Conservation (phyloP, 768 basidiomycete genomes). For the Austroboletus festivus region DNA sequence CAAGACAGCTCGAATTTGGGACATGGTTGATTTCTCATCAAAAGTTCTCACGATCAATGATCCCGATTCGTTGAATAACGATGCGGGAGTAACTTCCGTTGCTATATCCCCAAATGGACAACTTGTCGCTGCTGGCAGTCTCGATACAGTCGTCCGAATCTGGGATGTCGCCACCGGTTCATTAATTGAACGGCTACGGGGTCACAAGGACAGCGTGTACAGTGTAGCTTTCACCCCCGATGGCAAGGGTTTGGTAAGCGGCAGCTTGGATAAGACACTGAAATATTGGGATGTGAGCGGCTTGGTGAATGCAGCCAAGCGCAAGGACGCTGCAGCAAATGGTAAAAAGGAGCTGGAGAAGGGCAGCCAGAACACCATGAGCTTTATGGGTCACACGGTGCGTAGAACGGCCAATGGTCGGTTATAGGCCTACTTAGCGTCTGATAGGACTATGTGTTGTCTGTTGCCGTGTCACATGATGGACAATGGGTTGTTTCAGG, state of each 20-base stretch:
- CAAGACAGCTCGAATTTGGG: conserved; percentile 72
- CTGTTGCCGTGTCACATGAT: conserved; percentile 83
- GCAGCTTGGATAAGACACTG: conserved; percentile 85
- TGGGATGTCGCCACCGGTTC: conserved; percentile 70
- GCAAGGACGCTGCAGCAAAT: conserved; percentile 38
- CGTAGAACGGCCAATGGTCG: conserved; percentile 17
- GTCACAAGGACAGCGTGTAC: conserved; percentile 84
- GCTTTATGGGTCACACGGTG: conserved; percentile 87
- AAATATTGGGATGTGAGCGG: conserved; percentile 78
- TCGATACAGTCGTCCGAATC: conserved; percentile 76
- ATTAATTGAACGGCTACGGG: conserved; percentile 69
- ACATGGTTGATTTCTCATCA: conserved; percentile 39
- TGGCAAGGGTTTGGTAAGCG: conserved; percentile 83
- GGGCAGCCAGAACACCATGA: conserved; percentile 65
- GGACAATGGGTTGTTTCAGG: conserved; percentile 95
- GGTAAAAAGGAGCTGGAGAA: conserved; percentile 50
- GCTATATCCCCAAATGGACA: conserved; percentile 74
- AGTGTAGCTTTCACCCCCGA: conserved; percentile 92
- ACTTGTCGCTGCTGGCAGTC: conserved; percentile 62
- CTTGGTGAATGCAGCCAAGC: conserved; percentile 30
- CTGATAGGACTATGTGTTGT: conserved; percentile 64
- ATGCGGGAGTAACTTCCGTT: conserved; percentile 76
- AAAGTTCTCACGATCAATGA: conserved; percentile 41
- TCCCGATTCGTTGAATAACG: conserved; percentile 45
- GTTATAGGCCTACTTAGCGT: conserved; percentile 1